Evolutionary conservation across 768 basidiomycete species (phyloP).

Genomic region (Melanogaster broomeanus): DNA sequence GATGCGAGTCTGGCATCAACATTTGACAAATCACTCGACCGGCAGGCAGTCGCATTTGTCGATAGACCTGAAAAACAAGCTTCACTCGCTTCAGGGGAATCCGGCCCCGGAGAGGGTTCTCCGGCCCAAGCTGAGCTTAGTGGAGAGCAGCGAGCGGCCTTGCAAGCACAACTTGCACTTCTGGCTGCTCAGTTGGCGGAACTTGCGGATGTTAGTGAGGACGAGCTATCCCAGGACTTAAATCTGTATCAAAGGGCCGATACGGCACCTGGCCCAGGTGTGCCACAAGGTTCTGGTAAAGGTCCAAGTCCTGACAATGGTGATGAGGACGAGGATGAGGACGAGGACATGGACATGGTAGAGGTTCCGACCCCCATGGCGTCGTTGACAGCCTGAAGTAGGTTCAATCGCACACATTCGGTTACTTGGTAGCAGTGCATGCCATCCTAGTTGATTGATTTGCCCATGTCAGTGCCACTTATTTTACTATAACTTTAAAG

Average conservation of each 20-base stretch:
- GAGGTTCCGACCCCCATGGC: constrained; percentile 27
- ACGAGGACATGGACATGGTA: constrained; percentile 28
- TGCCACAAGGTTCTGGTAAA: background rate
- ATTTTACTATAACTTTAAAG: background rate
- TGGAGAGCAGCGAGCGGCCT: constrained; percentile 56
- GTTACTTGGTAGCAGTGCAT: background rate
- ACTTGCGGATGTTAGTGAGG: constrained; percentile 48
- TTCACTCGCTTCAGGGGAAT: constrained; percentile 2
- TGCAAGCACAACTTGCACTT: constrained; percentile 74
- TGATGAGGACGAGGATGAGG: constrained; percentile 12
- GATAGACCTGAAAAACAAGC: constrained; percentile 6
- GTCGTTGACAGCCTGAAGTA: constrained; percentile 13
- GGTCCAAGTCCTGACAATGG: constrained; percentile 6
- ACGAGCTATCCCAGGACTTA: constrained; percentile 29
- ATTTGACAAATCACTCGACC: background rate
- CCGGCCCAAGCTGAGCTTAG: constrained; percentile 33
- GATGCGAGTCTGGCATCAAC: constrained; percentile 8
- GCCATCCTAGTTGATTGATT: background rate
- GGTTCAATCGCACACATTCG: background rate
- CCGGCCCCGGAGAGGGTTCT: background rate
- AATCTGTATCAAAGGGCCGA: constrained; percentile 9
- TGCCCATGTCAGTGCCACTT: background rate
- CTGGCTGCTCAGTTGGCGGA: constrained; percentile 74
- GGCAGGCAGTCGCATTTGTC: background rate
- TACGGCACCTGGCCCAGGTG: background rate